Base-by-base conservation (phyloP, 192 early-diverging fungal species). In the Chytriomyces sp. region DNA sequence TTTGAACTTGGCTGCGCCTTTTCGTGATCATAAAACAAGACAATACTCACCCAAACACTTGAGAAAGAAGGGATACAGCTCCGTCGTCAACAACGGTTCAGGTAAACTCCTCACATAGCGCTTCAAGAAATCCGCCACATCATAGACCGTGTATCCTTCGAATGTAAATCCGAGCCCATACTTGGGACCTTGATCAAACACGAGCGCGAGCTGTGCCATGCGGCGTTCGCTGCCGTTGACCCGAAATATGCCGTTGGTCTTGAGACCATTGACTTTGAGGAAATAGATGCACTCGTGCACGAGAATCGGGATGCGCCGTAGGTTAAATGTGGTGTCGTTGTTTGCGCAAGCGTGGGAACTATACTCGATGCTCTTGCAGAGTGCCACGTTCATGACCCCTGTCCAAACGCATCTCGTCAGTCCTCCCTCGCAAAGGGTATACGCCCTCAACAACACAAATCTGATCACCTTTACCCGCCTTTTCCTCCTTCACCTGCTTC, bases 111-210 rank as follows among this genome's bases (percentile, higher is more conserved):
- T 60, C 3, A 84, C 44, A 64, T 81, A 86, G 36, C 74, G 66
- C 61, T 86, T 86, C 5, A 86, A 52, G 36, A 80, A 72, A 38
- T 79, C 82, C 0, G 85, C 85, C 26, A 82, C 81, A 67, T 86
- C 85, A 59, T 82, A 81, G 6, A 77, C 72, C 32, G 70, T 78
- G 73, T 78, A 83, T 39, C 80, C 84, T 33, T 83, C 80, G 54
- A 82, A 83, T 3, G 72, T 67, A 14, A 75, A 75, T 49, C 77
- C 80, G 31, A 56, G 58, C 3, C 82, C 82, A 65, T 84, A 84
- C 22, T 37, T 52, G 5, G 82, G 82, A 8, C 80, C 70, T 10
- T 79, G 71, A 41, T 82, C 75, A 74, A 83, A 82, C 33, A 64
- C 55, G 5, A 40, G 54, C 7, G 77, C 66, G 14, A 86, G 65